Conservation (phyloP, 2,329 filamentous ascomycete genomes). For the Emmonsia crescens region DNA sequence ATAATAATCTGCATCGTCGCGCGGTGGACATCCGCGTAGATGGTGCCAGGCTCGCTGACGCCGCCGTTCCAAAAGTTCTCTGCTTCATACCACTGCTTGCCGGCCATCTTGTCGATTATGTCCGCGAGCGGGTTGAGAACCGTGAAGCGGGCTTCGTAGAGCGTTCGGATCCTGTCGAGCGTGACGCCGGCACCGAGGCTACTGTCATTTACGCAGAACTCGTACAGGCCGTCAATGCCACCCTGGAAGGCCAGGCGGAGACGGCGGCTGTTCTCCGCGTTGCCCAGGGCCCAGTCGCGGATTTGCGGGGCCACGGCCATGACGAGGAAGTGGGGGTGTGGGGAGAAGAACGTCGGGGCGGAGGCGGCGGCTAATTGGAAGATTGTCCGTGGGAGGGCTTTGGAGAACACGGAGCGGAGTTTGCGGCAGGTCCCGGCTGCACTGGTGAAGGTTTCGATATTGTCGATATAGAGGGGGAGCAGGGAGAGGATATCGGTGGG, state of each 20-base stretch:
- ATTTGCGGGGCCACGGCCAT: constrained; percentile 23
- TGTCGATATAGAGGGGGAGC: constrained; percentile 8
- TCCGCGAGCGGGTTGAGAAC: constrained; percentile 25
- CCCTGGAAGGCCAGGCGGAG: constrained; percentile 16
- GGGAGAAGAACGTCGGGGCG: constrained; percentile 26
- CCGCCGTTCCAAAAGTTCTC: constrained; percentile 23
- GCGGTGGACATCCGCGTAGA: constrained; percentile 15
- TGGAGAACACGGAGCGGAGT: constrained; percentile 16
- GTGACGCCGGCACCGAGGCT: constrained; percentile 18
- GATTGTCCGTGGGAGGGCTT: constrained; percentile 19
- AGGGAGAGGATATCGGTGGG: constrained; percentile 1
- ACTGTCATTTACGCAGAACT: constrained; percentile 19
- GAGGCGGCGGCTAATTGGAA: constrained; percentile 24
- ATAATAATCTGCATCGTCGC: constrained; percentile 24
- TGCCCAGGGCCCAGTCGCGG: constrained; percentile 24
- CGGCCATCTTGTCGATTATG: constrained; percentile 25
- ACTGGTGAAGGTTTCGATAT: constrained; percentile 26
- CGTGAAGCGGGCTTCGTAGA: constrained; percentile 20
- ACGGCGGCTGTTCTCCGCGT: constrained; percentile 13
- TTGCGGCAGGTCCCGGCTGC: constrained; percentile 20
- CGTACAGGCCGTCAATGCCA: constrained; percentile 24
- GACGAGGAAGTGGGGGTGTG: constrained; percentile 27
- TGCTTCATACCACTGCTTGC: constrained; percentile 19
- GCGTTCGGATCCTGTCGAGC: constrained; percentile 21
- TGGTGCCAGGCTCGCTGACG: constrained; percentile 21